A percentile compares a stretch with the other conserved stretches of the same genome.
phyloP scores from a whole-genome alignment of 257 asterid genomes.

The Asclepias syriaca region DNA sequence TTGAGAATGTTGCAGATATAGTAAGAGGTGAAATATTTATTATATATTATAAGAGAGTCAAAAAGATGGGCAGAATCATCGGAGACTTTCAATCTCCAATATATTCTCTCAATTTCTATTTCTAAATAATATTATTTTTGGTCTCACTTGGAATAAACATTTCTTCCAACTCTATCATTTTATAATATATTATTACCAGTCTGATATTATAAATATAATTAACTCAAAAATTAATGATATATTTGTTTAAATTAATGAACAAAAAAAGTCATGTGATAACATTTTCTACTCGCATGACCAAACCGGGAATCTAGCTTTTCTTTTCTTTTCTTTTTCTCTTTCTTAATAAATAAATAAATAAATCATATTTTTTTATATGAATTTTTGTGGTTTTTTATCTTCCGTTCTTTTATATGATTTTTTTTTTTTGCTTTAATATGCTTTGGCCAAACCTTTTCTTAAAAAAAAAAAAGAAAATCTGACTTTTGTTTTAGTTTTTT shows the following conservation, averaged over 20 bases:
- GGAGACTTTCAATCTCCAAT: slow-evolving; percentile 71
- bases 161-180: no score
- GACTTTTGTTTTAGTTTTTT: background rate
- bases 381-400: slow-evolving; percentile 16
- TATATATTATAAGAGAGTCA: background rate
- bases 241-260: background rate
- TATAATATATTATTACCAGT: no score
- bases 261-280: slow-evolving; percentile 32
- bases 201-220: no score
- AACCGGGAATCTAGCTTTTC: slow-evolving; percentile 43
- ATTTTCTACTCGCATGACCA: slow-evolving; percentile 39
- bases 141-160: no score
- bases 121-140: background rate
- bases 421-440: background rate
- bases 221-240: no score
- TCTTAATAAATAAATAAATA: background rate
- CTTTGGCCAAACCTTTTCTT: slow-evolving; percentile 21
- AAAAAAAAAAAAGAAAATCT: no score
- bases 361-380: background rate
- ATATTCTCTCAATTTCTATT: slow-evolving; percentile 48
- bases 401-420: slow-evolving; percentile 16
- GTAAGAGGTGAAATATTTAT: slow-evolving; percentile 16
- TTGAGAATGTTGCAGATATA: slow-evolving; percentile 40
- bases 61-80: slow-evolving; percentile 36
- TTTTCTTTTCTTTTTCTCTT: background rate